Conservation (phyloP, 2,329 filamentous ascomycete genomes). For the Shiraia sp. region DNA sequence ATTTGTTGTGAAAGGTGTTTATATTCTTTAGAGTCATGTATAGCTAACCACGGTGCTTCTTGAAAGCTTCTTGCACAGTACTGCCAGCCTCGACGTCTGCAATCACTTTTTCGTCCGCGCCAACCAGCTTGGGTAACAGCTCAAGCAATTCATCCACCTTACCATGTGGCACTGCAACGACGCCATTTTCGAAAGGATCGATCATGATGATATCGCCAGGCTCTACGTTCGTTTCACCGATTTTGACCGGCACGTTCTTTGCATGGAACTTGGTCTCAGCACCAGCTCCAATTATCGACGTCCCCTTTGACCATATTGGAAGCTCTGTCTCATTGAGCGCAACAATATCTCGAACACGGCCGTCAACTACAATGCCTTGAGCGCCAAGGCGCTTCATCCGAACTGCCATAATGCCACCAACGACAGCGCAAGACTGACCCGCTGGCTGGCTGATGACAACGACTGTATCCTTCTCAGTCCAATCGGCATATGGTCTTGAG, state of each 20-base stretch:
- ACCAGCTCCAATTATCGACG: constrained; percentile 62
- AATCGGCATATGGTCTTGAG: constrained; percentile 69
- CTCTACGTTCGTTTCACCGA: constrained; percentile 44
- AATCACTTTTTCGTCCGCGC: constrained; percentile 50
- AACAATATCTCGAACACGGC: constrained; percentile 67
- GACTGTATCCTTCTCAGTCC: constrained; percentile 62
- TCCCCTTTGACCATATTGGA: constrained; percentile 62
- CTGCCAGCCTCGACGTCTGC: constrained; percentile 66
- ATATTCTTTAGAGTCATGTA: neutral
- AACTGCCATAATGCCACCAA: constrained; percentile 77
- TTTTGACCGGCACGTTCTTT: constrained; percentile 46
- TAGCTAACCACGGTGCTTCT: constrained; percentile 50
- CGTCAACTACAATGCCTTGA: constrained; percentile 67
- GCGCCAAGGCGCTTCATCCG: constrained; percentile 67
- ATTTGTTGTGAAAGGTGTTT: neutral
- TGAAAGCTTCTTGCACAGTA: constrained; percentile 69
- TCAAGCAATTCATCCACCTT: constrained; percentile 64
- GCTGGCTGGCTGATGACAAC: constrained; percentile 69
- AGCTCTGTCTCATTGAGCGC: constrained; percentile 61
- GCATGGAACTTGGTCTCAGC: constrained; percentile 62
- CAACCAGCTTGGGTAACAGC: constrained; percentile 53
- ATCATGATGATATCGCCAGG: constrained; percentile 69
- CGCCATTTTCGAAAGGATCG: constrained; percentile 67
- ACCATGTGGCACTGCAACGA: constrained; percentile 67
- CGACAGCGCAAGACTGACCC: constrained; percentile 68